Percentiles rank a stretch among this genome's conserved stretches.
Conservation (phyloP, 495 filamentous ascomycete genomes). For the Chaetomium tenue region DNA sequence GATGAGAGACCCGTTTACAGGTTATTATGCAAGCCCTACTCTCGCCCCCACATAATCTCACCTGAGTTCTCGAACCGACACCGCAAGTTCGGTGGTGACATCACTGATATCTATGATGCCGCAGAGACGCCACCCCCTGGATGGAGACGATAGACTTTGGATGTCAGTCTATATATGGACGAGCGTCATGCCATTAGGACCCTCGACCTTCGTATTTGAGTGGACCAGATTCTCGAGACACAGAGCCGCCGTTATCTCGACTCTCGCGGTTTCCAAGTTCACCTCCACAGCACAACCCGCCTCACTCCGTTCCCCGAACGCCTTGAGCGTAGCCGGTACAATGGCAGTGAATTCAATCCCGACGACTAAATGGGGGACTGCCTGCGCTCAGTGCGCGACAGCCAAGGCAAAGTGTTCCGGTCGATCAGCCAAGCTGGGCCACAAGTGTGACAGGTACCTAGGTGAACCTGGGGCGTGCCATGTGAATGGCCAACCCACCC, state of each 20-base stretch:
- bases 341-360: constrained; percentile 14
- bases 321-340: neutral
- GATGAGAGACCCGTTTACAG: neutral
- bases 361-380: constrained; percentile 23
- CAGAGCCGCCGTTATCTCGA: neutral
- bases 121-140: neutral
- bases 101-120: no score
- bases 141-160: neutral
- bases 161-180: neutral
- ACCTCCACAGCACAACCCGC: neutral
- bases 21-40: constrained; percentile 11
- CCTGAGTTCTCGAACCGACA: neutral
- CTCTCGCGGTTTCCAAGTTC: neutral
- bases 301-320: neutral
- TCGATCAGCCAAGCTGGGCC: neutral
- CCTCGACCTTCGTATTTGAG: neutral
- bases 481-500: neutral
- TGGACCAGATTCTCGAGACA: neutral
- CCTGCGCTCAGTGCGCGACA: constrained; percentile 20
- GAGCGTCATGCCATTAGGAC: neutral
- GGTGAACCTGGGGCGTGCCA: neutral
- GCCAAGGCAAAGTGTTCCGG: constrained; percentile 24
- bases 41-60: neutral
- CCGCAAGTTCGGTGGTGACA: neutral
- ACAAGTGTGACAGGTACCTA: constrained; percentile 19